Evolutionary conservation across 345 rosid genomes (phyloP).

Genomic region (Theobroma cacao): DNA sequence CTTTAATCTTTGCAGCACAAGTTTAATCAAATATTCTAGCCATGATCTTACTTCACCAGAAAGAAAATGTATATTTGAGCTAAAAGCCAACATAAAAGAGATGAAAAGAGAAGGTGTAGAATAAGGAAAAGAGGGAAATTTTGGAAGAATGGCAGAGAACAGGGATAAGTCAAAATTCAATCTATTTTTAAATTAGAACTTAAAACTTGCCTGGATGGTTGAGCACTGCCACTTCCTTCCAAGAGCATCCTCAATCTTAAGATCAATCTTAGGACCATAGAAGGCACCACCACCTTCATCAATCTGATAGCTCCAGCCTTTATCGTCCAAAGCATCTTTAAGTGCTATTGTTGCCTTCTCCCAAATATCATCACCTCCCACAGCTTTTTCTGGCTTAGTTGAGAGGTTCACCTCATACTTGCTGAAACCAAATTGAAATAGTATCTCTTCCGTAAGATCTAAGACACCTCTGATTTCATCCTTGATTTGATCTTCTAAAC

Average conservation of each 20-base stretch:
- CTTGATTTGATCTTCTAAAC: conserved; percentile 91
- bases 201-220: conserved; percentile 68
- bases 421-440: conserved; percentile 76
- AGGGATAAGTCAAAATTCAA: neutral
- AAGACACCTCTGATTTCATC: conserved; percentile 93
- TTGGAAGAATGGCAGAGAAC: neutral
- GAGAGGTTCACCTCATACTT: conserved; percentile 90
- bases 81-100: neutral
- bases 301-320: conserved; percentile 86
- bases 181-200: neutral
- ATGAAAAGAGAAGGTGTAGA: neutral
- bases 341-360: conserved; percentile 85
- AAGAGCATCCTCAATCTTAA: conserved; percentile 92
- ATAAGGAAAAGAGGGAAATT: neutral
- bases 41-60: neutral
- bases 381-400: conserved; percentile 91
- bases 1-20: neutral
- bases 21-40: neutral
- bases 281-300: conserved; percentile 99
- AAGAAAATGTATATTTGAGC: neutral
- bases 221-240: conserved; percentile 99
- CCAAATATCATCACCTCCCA: conserved; percentile 91
- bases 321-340: conserved; percentile 79
- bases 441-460: conserved; percentile 83
- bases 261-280: conserved; percentile 95